A percentile compares a stretch with the other conserved stretches of the same genome.
Conservation (phyloP, 257 asterid species). For the Petunia axillaris region DNA sequence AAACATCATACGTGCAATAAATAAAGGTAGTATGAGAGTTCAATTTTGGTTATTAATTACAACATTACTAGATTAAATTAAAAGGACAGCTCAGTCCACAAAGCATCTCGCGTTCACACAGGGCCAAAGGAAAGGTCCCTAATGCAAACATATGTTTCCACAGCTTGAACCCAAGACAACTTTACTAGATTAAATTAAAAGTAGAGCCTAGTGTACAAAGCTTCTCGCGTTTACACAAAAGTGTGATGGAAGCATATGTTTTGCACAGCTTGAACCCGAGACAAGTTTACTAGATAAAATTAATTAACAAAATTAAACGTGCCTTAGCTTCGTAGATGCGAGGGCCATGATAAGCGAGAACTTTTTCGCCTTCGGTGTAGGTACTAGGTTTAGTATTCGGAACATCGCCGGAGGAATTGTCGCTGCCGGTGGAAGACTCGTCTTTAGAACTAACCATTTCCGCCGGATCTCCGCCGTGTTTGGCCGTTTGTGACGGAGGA, state of each 20-base stretch:
- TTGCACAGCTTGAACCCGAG: no score
- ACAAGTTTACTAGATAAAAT: not conserved
- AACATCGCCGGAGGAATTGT: conserved; percentile 68
- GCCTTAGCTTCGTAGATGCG: conserved; percentile 78
- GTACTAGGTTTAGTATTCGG: conserved; percentile 56
- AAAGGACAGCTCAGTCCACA: not conserved
- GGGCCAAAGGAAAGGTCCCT: no score
- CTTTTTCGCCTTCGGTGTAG: conserved; percentile 83
- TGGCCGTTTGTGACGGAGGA: not conserved
- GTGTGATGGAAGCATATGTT: no score
- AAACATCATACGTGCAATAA: no score
- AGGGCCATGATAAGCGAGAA: conserved; percentile 91
- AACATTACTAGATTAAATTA: not conserved
- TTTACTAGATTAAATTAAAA: no score
- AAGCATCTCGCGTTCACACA: no score
- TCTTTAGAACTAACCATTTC: conserved; percentile 57
- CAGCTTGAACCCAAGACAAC: no score
- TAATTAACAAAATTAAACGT: not conserved
- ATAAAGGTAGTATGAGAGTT: no score
- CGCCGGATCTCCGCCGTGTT: conserved; percentile 1
- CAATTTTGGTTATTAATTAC: not conserved
- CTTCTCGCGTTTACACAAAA: no score
- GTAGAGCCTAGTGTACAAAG: no score
- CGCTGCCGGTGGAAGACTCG: conserved; percentile 68
- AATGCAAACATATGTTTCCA: no score